A percentile compares a stretch with the other conserved stretches of the same genome.
Conservation (phyloP, 768 basidiomycete species). For the Lactifluus hygrophoroides region DNA sequence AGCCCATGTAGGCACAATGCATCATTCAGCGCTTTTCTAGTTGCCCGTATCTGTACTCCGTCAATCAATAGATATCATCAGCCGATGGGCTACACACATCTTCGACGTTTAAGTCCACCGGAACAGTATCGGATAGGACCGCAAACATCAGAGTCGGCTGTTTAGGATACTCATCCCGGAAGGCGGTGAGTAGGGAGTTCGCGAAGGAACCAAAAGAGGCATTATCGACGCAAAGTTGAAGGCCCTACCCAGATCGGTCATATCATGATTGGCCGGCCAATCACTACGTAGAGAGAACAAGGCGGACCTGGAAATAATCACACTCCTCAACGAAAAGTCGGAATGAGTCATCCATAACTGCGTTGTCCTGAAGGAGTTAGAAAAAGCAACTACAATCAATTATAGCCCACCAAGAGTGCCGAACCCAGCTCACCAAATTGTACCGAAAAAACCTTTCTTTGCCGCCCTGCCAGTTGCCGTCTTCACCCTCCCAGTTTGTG, state of each 20-base stretch:
- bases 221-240: constrained; percentile 60
- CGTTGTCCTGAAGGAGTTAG: constrained; percentile 44
- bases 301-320: constrained; percentile 55
- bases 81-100: neutral
- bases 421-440: constrained; percentile 38
- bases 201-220: constrained; percentile 59
- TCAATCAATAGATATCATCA: constrained; percentile 13
- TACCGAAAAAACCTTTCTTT: constrained; percentile 44
- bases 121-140: constrained; percentile 41
- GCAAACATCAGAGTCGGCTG: constrained; percentile 50
- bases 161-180: constrained; percentile 64
- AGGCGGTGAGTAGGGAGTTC: constrained; percentile 44
- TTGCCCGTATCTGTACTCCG: constrained; percentile 28
- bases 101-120: constrained; percentile 20
- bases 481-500: constrained; percentile 48
- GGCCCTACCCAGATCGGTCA: constrained; percentile 37
- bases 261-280: neutral
- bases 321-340: constrained; percentile 68
- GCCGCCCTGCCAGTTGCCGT: constrained; percentile 50
- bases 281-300: neutral
- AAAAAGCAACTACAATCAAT: neutral
- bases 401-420: neutral
- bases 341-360: constrained; percentile 60
- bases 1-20: constrained; percentile 37
- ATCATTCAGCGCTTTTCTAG: constrained; percentile 49